A percentile compares a stretch with the other conserved stretches of the same genome.
Evolutionary conservation across 306 rosid species (phyloP).

Genomic region (Cucurbita argyrosperma): DNA sequence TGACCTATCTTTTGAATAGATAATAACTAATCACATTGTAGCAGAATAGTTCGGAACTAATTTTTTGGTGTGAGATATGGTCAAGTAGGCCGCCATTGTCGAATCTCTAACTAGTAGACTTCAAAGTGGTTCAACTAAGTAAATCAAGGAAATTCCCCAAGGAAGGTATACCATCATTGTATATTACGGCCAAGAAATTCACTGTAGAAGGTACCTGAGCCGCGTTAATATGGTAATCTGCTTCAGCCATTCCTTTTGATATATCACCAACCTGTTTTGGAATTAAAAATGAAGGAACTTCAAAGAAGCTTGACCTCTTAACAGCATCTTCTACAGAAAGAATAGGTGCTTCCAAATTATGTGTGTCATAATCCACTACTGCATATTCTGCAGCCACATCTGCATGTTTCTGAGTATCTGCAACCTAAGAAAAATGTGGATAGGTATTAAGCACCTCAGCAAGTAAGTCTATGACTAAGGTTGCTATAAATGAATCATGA

Average conservation of each 20-base stretch:
- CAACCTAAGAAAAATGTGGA: constrained; percentile 39
- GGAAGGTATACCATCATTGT: too few species aligned
- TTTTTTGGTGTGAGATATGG: neutral
- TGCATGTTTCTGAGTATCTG: constrained; percentile 86
- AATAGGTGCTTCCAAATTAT: constrained; percentile 54
- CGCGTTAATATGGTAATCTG: constrained; percentile 62
- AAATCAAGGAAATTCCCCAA: neutral
- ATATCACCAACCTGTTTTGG: constrained; percentile 69
- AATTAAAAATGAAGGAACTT: constrained; percentile 47
- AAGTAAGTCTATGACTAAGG: neutral
- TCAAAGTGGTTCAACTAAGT: constrained; percentile 1
- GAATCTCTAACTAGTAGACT: neutral
- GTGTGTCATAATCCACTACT: constrained; percentile 45
- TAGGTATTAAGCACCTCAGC: neutral
- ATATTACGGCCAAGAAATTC: neutral
- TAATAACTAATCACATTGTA: neutral
- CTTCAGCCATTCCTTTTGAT: constrained; percentile 80
- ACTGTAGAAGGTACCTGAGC: constrained; percentile 38
- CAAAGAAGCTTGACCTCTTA: constrained; percentile 52
- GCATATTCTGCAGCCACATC: constrained; percentile 54
- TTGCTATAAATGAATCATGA: constrained; percentile 7
- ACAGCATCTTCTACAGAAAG: constrained; percentile 76
- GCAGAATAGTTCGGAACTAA: neutral
- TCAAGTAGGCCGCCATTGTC: neutral
- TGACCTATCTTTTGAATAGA: neutral